These are phyloP conservation scores for Senecio squalidus DNA, from an alignment of 140 eudicot species.

Conservation along the genomic window DNA sequence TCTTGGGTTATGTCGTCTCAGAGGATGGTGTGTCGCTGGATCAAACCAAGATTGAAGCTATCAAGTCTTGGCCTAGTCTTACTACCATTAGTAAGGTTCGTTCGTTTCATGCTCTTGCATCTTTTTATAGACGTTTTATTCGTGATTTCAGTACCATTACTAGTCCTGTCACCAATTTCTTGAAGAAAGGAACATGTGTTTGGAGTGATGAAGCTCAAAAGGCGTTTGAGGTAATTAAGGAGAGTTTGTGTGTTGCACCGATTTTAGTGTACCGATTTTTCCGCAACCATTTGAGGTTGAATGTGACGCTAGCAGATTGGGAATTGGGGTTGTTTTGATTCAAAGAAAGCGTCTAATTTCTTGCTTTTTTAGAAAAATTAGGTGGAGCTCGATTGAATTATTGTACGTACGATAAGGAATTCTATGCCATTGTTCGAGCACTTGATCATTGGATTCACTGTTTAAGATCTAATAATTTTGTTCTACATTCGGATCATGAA, in stretches of 20 bases:
- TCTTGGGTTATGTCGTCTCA: background rate
- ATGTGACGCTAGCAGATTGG: too few species aligned
- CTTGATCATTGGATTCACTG: background rate
- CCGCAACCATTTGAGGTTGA: background rate
- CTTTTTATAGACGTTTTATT: too few species aligned
- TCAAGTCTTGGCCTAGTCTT: background rate
- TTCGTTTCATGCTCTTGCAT: background rate
- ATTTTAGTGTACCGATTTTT: background rate
- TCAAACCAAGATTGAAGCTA: background rate
- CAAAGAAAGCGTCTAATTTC: background rate
- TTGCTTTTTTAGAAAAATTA: background rate
- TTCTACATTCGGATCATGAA: too few species aligned
- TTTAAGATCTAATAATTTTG: background rate
- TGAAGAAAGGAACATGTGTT: background rate
- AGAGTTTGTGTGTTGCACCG: background rate
- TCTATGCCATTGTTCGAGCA: too few species aligned
- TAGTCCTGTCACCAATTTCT: too few species aligned
- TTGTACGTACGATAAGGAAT: too few species aligned
- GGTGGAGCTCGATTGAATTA: too few species aligned
- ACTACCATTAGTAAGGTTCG: background rate
- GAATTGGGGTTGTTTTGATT: too few species aligned
- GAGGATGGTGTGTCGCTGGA: background rate
- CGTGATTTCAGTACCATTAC: too few species aligned
- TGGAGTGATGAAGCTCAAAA: background rate
- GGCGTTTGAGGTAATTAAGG: too few species aligned